phyloP scores from a whole-genome alignment of 495 filamentous ascomycete species.

The Xylaria sp. region DNA sequence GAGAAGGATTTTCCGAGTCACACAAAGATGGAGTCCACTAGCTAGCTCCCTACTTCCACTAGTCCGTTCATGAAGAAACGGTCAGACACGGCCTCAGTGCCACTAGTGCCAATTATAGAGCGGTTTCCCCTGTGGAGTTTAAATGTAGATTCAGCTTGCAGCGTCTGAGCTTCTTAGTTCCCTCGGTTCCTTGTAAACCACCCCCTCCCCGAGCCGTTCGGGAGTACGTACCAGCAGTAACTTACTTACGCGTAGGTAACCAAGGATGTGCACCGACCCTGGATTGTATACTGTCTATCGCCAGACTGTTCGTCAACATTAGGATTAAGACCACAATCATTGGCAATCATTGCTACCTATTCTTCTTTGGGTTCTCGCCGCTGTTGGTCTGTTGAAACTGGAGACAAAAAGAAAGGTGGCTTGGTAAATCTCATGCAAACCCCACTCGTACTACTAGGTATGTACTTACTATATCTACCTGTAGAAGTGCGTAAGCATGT shows the following conservation, averaged over 20 bases:
- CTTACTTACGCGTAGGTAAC: neutral
- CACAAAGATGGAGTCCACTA: neutral
- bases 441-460: too few species aligned
- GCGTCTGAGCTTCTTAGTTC: too few species aligned
- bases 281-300: neutral
- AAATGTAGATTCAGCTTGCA: slow-evolving; percentile 5
- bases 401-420: neutral
- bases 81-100: neutral
- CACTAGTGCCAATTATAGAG: slow-evolving; percentile 23
- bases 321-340: neutral
- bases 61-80: neutral
- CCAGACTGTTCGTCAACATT: neutral
- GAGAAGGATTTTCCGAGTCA: neutral
- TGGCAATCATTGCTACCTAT: neutral
- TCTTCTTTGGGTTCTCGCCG: neutral
- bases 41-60: neutral
- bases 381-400: neutral
- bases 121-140: neutral
- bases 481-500: too few species aligned
- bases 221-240: too few species aligned
- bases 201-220: too few species aligned
- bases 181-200: too few species aligned
- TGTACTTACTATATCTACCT: too few species aligned
- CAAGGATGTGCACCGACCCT: neutral
- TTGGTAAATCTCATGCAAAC: neutral